A percentile compares a stretch with the other conserved stretches of the same genome.
Evolutionary conservation across 129 eudicot species (phyloP).

Genomic region (Lonicera japonica): DNA sequence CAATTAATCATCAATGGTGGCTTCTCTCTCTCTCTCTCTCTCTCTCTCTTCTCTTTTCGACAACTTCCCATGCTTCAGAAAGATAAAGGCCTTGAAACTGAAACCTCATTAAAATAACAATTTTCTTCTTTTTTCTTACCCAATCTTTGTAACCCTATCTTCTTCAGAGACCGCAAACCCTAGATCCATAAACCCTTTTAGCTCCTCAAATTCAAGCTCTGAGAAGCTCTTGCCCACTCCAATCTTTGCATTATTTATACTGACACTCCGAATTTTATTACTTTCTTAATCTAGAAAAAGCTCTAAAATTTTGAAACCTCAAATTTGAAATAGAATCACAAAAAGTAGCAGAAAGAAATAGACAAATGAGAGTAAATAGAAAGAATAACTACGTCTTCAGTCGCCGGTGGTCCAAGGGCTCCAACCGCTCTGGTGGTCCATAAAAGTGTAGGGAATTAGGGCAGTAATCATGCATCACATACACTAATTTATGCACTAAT

Average conservation of each 20-base stretch:
- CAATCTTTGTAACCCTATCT: slow-evolving; percentile 52
- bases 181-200: slow-evolving; percentile 82
- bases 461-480: too few relatives aligned
- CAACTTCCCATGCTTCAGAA: slow-evolving; percentile 68
- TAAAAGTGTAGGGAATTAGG: too few relatives aligned
- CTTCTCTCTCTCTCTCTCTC: too few relatives aligned
- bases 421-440: too few relatives aligned
- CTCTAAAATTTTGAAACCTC: too few relatives aligned
- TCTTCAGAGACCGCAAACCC: slow-evolving; percentile 71
- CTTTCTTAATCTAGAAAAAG: too few relatives aligned
- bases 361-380: too few relatives aligned
- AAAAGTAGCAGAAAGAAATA: too few relatives aligned
- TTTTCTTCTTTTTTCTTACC: slow-evolving; percentile 17
- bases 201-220: slow-evolving; percentile 71
- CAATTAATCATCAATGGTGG: slow-evolving; percentile 26
- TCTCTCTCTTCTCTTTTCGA: slow-evolving; percentile 15
- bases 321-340: too few relatives aligned
- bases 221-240: slow-evolving; percentile 59
- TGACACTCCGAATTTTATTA: background rate
- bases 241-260: background rate
- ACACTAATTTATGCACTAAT: too few relatives aligned
- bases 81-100: slow-evolving; percentile 64
- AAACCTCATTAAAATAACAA: background rate
- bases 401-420: too few relatives aligned
- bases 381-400: too few relatives aligned